Evolutionary conservation across 1,284 basidiomycete genomes (phyloP).

Genomic region (Coniferiporia sulphurascens): DNA sequence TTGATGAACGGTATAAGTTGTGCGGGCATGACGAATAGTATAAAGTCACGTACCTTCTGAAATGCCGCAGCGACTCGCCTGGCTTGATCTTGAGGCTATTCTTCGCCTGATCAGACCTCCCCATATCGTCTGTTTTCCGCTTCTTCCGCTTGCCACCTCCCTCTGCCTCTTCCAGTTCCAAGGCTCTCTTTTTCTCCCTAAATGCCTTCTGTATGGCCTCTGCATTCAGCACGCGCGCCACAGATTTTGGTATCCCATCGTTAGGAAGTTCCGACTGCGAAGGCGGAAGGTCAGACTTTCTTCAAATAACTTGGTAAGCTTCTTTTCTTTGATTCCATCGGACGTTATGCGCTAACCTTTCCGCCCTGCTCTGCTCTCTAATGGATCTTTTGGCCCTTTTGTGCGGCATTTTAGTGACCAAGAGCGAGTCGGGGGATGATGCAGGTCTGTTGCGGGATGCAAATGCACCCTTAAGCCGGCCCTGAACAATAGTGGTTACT

Average conservation of each 20-base stretch:
- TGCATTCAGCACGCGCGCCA: slow-evolving; percentile 58
- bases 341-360: slow-evolving; percentile 5
- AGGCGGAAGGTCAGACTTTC: slow-evolving; percentile 37
- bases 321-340: neutral
- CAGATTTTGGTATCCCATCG: slow-evolving; percentile 59
- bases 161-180: slow-evolving; percentile 27
- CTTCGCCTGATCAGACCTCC: slow-evolving; percentile 17
- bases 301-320: neutral
- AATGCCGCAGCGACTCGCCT: slow-evolving; percentile 68
- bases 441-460: too few species aligned
- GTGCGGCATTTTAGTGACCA: slow-evolving; percentile 26
- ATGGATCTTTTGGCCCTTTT: slow-evolving; percentile 22
- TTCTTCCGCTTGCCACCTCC: slow-evolving; percentile 34
- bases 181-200: slow-evolving; percentile 44
- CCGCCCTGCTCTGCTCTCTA: slow-evolving; percentile 15
- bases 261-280: slow-evolving; percentile 31
- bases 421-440: too few species aligned
- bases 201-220: slow-evolving; percentile 50
- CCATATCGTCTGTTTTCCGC: slow-evolving; percentile 22
- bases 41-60: slow-evolving; percentile 52
- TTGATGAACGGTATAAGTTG: slow-evolving; percentile 24
- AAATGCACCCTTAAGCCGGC: too few species aligned
- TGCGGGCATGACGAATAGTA: slow-evolving; percentile 6
- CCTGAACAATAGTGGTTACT: too few species aligned
- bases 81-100: slow-evolving; percentile 46